phyloP scores from a whole-genome alignment of 352 stramenopile genomes.

The Globisporangium irregulare region DNA sequence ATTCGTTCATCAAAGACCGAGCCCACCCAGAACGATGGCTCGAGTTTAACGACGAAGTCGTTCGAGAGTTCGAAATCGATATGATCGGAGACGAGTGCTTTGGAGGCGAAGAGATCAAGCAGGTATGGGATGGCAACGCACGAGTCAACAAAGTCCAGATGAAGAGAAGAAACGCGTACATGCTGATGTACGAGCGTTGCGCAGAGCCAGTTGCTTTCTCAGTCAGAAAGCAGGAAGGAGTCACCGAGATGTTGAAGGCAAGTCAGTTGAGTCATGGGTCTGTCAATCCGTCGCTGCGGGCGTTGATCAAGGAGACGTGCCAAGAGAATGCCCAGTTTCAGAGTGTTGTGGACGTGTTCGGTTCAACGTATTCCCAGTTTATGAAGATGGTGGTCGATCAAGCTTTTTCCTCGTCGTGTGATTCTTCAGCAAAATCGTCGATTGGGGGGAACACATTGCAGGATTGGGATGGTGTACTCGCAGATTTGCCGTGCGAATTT shows the following conservation, averaged over 20 bases:
- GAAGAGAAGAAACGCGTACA: conserved; percentile 71
- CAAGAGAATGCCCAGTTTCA: conserved; percentile 34
- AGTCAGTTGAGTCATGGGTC: neutral
- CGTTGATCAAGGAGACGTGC: conserved; percentile 20
- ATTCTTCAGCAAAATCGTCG: neutral
- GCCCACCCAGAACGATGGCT: conserved; percentile 60
- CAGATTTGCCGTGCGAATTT: neutral
- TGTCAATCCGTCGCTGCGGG: conserved; percentile 12
- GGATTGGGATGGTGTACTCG: neutral
- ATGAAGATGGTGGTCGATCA: conserved; percentile 19
- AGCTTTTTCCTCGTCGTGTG: neutral
- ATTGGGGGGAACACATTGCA: neutral
- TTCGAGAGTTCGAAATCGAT: conserved; percentile 74
- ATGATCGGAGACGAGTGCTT: conserved; percentile 88
- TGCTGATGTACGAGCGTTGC: conserved; percentile 71
- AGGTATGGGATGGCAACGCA: conserved; percentile 48
- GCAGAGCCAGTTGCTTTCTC: neutral
- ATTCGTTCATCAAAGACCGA: conserved; percentile 90
- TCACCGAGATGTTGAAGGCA: neutral
- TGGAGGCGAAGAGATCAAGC: conserved; percentile 78
- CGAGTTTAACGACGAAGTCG: conserved; percentile 92
- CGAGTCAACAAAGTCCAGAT: conserved; percentile 38
- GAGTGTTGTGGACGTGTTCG: conserved; percentile 36
- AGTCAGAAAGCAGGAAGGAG: neutral
- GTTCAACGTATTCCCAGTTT: conserved; percentile 29